Percentiles rank a stretch among this genome's conserved stretches.
phyloP scores from a whole-genome alignment of 352 stramenopile species.

The Phytophthora idaei region DNA sequence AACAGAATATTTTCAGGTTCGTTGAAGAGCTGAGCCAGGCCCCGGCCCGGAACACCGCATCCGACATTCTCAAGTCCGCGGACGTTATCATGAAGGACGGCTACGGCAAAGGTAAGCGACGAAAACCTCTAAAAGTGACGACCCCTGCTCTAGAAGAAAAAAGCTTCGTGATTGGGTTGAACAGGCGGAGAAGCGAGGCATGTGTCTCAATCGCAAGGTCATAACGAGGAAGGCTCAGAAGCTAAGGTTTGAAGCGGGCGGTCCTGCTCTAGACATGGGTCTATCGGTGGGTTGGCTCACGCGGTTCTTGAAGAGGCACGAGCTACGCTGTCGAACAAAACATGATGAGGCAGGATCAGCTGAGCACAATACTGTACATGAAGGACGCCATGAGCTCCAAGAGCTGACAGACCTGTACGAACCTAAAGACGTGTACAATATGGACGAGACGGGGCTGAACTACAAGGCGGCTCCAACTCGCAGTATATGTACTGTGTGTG shows the following conservation, averaged over 20 bases:
- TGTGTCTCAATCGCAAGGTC: neutral
- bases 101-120: neutral
- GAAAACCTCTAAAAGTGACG: neutral
- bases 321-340: neutral
- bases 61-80: too few relatives aligned
- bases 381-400: neutral
- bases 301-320: constrained; percentile 2
- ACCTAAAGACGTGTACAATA: constrained; percentile 7
- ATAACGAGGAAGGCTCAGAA: constrained; percentile 1
- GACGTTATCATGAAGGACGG: neutral
- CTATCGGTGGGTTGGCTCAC: constrained; percentile 1
- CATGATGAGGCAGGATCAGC: neutral
- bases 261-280: neutral
- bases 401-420: constrained; percentile 10
- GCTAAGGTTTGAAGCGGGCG: neutral
- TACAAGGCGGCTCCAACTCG: constrained; percentile 5
- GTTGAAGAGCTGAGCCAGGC: too few relatives aligned
- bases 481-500: neutral
- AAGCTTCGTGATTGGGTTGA: neutral
- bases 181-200: neutral
- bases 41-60: too few relatives aligned
- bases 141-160: neutral
- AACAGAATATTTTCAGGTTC: too few relatives aligned
- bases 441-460: constrained; percentile 8
- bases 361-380: neutral